phyloP scores from a whole-genome alignment of 2,329 filamentous ascomycete species.

The Verruconis gallopava region DNA sequence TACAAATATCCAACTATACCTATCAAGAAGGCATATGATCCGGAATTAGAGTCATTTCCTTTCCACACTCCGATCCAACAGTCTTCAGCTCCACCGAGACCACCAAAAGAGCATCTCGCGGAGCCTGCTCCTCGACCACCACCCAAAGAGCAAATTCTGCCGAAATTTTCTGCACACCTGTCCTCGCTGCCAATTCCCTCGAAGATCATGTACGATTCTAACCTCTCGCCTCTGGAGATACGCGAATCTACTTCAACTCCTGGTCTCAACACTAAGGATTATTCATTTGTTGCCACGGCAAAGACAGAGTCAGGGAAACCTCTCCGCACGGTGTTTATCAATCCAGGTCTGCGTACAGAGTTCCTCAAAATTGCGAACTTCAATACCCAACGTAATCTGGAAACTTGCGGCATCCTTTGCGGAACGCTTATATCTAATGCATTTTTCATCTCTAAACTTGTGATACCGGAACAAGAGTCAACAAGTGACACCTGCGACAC shows the following conservation, averaged over 20 bases:
- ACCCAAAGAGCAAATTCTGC: conserved; percentile 3
- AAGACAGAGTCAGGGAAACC: conserved; percentile 83
- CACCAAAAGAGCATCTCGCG: conserved; percentile 7
- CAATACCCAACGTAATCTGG: conserved; percentile 72
- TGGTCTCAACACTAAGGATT: conserved; percentile 41
- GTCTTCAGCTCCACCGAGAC: conserved; percentile 2
- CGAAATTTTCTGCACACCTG: not conserved
- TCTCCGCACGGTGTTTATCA: conserved; percentile 78
- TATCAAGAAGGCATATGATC: conserved; percentile 2
- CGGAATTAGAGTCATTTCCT: not conserved
- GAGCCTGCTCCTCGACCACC: conserved; percentile 2
- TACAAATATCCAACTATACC: conserved; percentile 9
- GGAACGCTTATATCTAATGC: conserved; percentile 87
- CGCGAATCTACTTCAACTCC: conserved; percentile 20
- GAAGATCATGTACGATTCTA: conserved; percentile 1
- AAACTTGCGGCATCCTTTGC: conserved; percentile 91
- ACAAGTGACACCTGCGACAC: conserved; percentile 94
- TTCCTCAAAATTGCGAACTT: conserved; percentile 63
- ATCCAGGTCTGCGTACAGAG: conserved; percentile 54
- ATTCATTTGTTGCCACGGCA: conserved; percentile 72
- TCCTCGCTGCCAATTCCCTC: conserved; percentile 6
- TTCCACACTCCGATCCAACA: not conserved
- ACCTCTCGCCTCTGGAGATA: conserved; percentile 11
- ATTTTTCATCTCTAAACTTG: conserved; percentile 73
- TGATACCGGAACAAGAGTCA: conserved; percentile 82